These are phyloP conservation scores for Begonia loranthoides DNA, from an alignment of 306 rosid genomes.

Conservation along the genomic window DNA sequence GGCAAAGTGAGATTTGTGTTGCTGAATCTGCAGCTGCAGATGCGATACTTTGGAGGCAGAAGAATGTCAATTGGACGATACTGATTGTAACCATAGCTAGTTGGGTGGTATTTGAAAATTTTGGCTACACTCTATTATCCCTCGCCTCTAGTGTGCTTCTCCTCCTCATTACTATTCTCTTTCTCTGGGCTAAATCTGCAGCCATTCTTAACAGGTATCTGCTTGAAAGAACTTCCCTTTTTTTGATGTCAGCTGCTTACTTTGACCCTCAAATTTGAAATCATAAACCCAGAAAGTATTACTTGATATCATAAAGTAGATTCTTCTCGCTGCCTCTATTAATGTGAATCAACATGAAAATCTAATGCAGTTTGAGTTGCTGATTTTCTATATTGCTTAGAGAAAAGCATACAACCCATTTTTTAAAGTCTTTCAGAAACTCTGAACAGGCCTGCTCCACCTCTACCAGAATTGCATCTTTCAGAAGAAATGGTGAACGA, in stretches of 20 bases:
- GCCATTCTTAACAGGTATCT: constrained; percentile 83
- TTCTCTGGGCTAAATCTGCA: constrained; percentile 94
- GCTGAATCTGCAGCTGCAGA: constrained; percentile 50
- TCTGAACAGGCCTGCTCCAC: constrained; percentile 83
- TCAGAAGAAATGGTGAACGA: constrained; percentile 75
- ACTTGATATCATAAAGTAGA: too few species aligned
- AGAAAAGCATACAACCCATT: too few species aligned
- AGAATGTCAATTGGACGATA: constrained; percentile 55
- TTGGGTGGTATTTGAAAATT: constrained; percentile 90
- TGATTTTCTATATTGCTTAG: too few species aligned
- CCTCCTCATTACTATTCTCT: constrained; percentile 71
- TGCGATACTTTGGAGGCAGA: constrained; percentile 75
- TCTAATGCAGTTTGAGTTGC: too few species aligned
- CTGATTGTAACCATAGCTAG: constrained; percentile 41
- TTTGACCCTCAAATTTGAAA: too few species aligned
- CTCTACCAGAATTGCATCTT: constrained; percentile 68
- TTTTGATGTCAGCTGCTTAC: too few species aligned
- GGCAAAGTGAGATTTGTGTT: too few species aligned
- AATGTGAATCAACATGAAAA: too few species aligned
- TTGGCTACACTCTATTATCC: constrained; percentile 49
- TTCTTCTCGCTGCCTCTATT: too few species aligned
- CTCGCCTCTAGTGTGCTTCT: constrained; percentile 45
- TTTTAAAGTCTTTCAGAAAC: background rate
- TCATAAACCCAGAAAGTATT: too few species aligned
- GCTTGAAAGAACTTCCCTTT: too few species aligned